phyloP scores from a whole-genome alignment of 495 filamentous ascomycete genomes.

The Tuber calosporum region DNA sequence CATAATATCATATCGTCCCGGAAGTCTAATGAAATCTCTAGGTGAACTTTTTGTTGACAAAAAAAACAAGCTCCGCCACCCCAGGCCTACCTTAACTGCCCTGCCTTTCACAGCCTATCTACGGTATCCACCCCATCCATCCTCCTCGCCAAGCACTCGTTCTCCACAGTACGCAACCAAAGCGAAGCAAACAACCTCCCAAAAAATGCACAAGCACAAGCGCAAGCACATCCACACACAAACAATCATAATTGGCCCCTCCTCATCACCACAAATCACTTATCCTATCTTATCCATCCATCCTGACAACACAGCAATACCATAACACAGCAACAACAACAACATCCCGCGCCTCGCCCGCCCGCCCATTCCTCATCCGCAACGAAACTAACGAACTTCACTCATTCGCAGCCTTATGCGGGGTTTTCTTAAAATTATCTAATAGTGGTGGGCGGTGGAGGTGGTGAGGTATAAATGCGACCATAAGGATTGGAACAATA shows the following conservation, averaged over 20 bases:
- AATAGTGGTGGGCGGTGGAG: not conserved
- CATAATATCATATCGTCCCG: too few relatives aligned
- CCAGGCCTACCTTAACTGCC: too few relatives aligned
- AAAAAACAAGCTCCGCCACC: too few relatives aligned
- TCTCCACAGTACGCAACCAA: not conserved
- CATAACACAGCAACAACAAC: not conserved
- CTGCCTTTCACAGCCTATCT: too few relatives aligned
- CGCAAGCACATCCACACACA: not conserved
- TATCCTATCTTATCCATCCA: not conserved
- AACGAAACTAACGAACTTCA: not conserved
- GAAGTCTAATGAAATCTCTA: too few relatives aligned
- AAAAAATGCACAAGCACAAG: conserved; percentile 4
- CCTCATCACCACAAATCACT: not conserved
- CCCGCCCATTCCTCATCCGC: not conserved
- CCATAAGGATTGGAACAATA: not conserved
- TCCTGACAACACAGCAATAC: not conserved
- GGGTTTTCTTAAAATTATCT: conserved; percentile 1
- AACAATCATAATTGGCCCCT: not conserved
- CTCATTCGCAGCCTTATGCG: not conserved
- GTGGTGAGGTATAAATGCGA: not conserved
- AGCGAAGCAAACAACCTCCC: not conserved
- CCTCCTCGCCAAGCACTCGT: not conserved
- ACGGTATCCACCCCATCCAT: too few relatives aligned
- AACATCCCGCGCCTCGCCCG: not conserved
- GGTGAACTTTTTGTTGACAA: too few relatives aligned